Evolutionary conservation across 192 early-diverging fungal genomes (phyloP), one percentile per base, ranked within the genome.

Genomic region (Coemansia sp.): DNA sequence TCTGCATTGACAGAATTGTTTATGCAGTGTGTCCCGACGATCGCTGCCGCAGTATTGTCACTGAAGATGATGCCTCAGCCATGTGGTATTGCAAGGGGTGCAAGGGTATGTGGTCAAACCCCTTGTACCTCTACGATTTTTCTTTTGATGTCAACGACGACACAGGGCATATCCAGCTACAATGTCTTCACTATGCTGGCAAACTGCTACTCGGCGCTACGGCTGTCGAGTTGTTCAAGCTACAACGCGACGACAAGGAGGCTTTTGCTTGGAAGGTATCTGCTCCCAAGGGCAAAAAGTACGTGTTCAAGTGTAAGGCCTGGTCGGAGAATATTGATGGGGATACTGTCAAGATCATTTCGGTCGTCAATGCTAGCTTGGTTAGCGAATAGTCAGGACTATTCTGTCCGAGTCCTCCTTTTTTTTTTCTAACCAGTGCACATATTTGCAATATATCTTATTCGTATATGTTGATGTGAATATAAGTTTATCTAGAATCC

Each of bases 31-130:
- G 98, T 74, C 91, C 89, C 10, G 79, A 73, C 1, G 73, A 78
- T 0, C 79, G 76, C 25, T 98, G 97, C 82, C 91, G 87, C 77
- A 97, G 97, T 76, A 99, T 96, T 86, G 88, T 96, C 27, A 84
- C 70, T 5, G 86, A 93, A 39, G 87, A 90, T 45, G 29, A 34
- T 27, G 48, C 53, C 17, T 72, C 66, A 12, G 80, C 76, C 59
- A 76, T 80, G 31, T 99, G 95, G 95, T 67, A 92, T 55, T 99
- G 98, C 71, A 95, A 96, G 63, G 95, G 94, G 71, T 97, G 95
- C 76, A 76, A 92, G 63, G 83, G 85, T 58, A 71, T 84, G 2
- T 91, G 80, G 71, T 82, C 88, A 14, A 80, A 70, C 3, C 95
- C 95, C 19, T 76, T 88, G 15, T 92, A 94, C 84, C 78, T 94